Percentiles rank a stretch among this genome's conserved stretches.
Conservation (phyloP, 2,329 filamentous ascomycete species). For the Teratosphaeriaceae sp. region DNA sequence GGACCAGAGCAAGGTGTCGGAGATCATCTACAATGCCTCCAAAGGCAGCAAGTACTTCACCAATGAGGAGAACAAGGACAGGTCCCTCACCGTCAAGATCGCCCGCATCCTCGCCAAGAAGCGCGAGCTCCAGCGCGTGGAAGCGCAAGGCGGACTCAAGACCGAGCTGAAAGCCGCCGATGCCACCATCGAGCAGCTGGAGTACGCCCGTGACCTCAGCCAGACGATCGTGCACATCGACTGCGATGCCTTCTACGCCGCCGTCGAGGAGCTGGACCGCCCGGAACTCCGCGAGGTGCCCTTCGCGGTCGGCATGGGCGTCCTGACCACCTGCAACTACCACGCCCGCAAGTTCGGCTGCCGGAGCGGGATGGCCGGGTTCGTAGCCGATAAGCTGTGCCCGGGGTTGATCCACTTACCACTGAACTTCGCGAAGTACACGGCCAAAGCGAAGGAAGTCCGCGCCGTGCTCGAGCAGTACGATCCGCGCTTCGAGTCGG, state of each 20-base stretch:
- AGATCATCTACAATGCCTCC: conserved; percentile 94
- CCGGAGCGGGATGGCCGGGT: conserved; percentile 90
- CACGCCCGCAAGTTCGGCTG: conserved; percentile 83
- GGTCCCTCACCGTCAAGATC: conserved; percentile 78
- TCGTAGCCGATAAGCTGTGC: conserved; percentile 91
- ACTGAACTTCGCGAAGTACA: conserved; percentile 86
- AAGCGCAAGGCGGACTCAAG: conserved; percentile 50
- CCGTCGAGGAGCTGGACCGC: conserved; percentile 69
- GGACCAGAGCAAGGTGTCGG: conserved; percentile 90
- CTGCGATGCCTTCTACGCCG: conserved; percentile 96
- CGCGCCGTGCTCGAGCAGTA: conserved; percentile 77
- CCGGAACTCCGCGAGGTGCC: conserved; percentile 81
- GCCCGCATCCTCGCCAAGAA: conserved; percentile 71
- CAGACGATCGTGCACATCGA: conserved; percentile 88
- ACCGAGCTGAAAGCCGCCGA: conserved; percentile 71
- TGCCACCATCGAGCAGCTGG: conserved; percentile 71
- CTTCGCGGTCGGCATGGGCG: conserved; percentile 79
- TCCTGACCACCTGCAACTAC: conserved; percentile 75
- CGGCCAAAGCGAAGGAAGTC: conserved; percentile 80
- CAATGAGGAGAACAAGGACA: conserved; percentile 78
- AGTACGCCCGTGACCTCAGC: conserved; percentile 69
- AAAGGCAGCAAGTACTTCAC: conserved; percentile 96
- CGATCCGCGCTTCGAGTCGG: conserved; percentile 84
- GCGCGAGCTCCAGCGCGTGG: conserved; percentile 63
- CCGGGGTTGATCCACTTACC: conserved; percentile 76